These are phyloP conservation scores for Fusarium nurragi DNA, from an alignment of 2,329 filamentous ascomycete species.

Conservation along the genomic window DNA sequence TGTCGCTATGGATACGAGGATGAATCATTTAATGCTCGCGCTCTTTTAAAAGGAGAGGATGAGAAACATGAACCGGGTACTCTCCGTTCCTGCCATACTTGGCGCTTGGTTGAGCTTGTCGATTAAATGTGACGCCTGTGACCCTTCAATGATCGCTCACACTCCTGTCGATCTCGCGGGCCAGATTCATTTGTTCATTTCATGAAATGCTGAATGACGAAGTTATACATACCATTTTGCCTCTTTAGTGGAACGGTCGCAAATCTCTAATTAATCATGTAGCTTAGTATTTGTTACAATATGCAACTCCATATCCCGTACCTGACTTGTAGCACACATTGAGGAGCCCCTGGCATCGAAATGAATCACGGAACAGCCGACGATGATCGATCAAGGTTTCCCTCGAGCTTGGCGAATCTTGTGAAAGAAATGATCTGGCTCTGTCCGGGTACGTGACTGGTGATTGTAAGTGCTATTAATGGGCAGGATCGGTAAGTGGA, in stretches of 20 bases:
- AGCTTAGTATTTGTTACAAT: slow-evolving; percentile 2
- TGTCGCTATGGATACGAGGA: slow-evolving; percentile 25
- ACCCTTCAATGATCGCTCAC: slow-evolving; percentile 22
- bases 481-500: slow-evolving; percentile 13
- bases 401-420: slow-evolving; percentile 10
- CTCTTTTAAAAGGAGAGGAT: slow-evolving; percentile 7
- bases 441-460: slow-evolving; percentile 15
- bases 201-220: slow-evolving; percentile 13
- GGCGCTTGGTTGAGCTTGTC: slow-evolving; percentile 1
- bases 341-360: neutral
- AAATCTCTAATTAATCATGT: neutral
- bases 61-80: neutral
- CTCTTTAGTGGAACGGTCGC: slow-evolving; percentile 15
- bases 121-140: neutral
- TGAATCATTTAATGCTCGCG: slow-evolving; percentile 22
- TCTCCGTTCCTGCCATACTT: slow-evolving; percentile 3
- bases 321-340: neutral
- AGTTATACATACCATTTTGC: slow-evolving; percentile 16
- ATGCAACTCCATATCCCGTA: neutral
- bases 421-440: slow-evolving; percentile 27
- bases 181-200: slow-evolving; percentile 18
- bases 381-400: slow-evolving; percentile 3
- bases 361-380: slow-evolving; percentile 18
- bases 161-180: slow-evolving; percentile 41
- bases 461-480: slow-evolving; percentile 13